Evolutionary conservation across 371 early-diverging fungal species (phyloP), one percentile per base, ranked within the genome.

Genomic region (Rhizopus delemar): DNA sequence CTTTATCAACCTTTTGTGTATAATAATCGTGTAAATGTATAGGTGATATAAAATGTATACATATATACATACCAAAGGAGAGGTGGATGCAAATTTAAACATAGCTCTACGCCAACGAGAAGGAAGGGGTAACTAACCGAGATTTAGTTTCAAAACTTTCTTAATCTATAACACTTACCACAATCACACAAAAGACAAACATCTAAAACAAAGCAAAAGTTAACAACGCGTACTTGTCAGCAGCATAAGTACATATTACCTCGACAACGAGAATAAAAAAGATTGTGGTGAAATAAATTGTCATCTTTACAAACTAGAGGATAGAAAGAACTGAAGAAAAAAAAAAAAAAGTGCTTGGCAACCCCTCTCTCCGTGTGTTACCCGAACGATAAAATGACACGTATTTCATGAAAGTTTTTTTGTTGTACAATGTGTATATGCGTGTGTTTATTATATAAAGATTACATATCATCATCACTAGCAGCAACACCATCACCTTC

Each of bases 401-500:
- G 22, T 22, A 22, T 22, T 22, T 22, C 22, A 22, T 22, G 22
- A 22, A 48, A 2, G 5, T 56, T 46, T 46, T 46, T 56, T 46
- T 28, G 15, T 39, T 31, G 33, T 52, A 58, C 12, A 11, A 15
- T 7, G 7, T 48, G 9, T 29, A 7, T 48, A 13, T 38, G 39
- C 39, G 39, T 38, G 39, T 38, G 13, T 38, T 11, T 4, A 38
- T 38, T 11, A 11, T 38, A 11, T 11, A 11, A 29, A 48, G 58
- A 70, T 66, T 76, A 79, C 80, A 79, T 79, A 66, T 80, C 81
- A 58, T 80, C 81, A 58, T 77, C 77, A 56, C 76, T 75, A 51
- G 76, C 86, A 65, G 85, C 85, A 50, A 87, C 90, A 55, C 81
- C 86, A 61, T 84, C 89, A 46, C 86, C 84, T 59, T 87, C 88